A percentile compares a stretch with the other conserved stretches of the same genome.
Conservation (phyloP, 805 yeast genomes). For the Candida ponderosae region DNA sequence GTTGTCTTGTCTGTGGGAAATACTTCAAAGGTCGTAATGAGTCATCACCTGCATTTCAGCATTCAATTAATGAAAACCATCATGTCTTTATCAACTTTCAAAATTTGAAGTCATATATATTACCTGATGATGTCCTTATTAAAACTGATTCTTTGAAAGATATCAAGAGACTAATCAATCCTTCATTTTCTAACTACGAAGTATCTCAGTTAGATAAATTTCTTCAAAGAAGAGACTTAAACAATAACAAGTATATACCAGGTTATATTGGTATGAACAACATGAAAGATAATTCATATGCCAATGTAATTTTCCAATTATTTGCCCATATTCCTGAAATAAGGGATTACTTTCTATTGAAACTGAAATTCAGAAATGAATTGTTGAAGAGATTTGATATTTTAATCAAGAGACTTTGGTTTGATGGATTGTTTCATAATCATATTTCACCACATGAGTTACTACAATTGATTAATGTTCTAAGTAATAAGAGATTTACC, state of each 20-base stretch:
- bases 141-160: constrained; percentile 35
- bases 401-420: constrained; percentile 58
- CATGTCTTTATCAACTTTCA: constrained; percentile 53
- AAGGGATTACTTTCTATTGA: constrained; percentile 36
- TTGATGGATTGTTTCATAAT: constrained; percentile 42
- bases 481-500: constrained; percentile 36
- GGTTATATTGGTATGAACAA: constrained; percentile 65
- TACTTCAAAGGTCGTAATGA: constrained; percentile 61
- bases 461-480: constrained; percentile 36
- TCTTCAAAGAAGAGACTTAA: constrained; percentile 30
- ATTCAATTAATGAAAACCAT: constrained; percentile 55
- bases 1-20: constrained; percentile 69
- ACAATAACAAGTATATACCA: constrained; percentile 38
- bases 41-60: constrained; percentile 60
- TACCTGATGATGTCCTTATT: constrained; percentile 57
- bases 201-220: constrained; percentile 25
- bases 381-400: constrained; percentile 37
- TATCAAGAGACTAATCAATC: constrained; percentile 44
- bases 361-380: constrained; percentile 18
- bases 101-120: constrained; percentile 38
- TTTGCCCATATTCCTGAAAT: constrained; percentile 46
- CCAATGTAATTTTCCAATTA: constrained; percentile 49
- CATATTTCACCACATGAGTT: constrained; percentile 68
- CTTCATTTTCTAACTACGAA: constrained; percentile 33
- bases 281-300: constrained; percentile 40